Evolutionary conservation across 129 eudicot species (phyloP), one percentile per base, ranked within the genome.

Genomic region (Dittrichia graveolens): DNA sequence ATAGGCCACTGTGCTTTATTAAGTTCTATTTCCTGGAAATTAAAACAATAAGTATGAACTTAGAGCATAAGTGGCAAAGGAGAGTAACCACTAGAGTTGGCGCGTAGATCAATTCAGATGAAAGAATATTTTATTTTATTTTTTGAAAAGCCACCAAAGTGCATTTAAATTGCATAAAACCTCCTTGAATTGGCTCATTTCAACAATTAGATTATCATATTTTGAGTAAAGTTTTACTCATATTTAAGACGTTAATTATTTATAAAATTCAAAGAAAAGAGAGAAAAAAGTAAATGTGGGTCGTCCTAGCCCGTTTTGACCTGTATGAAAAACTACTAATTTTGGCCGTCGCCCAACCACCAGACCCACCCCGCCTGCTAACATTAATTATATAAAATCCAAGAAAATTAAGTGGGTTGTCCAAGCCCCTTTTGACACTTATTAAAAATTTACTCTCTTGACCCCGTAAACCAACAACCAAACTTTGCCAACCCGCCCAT

Each of bases 1-100:
- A 83, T 71, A 24, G 78, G 79, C 99, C 99, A 95, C 64, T 79
- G 88, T 8, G 86, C 76, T 78, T 88, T 86, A 70, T 79, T 85
- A 74, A 88, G 85, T 67, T 95, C 99, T 46, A 95, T 95, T 75
- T 95, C 99, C 98, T 93, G 92, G 5, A 55, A n/a, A 53, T 13
- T 45, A 58, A 16, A 78, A 66, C 62, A 41, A 11, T 31, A 38
- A 6, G 19, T n/a, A 43, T 34, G 8, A 70, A 41, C 53, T 37
- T 24, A 24, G 0, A 40, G 74, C 54, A 40, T 43, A 37, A 1
- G 43, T 34, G 65, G 18, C 31, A 35, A 59, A 10, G 3, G 8
- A 59, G 13, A 35, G 65, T 35, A 16, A 16, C 45, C 50, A 39
- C 24, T 53, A 40, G 37, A 14, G 50, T 40, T 47, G 57, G 61